Conservation (phyloP, 129 eudicot genomes). For the Saposhnikovia divaricata region DNA sequence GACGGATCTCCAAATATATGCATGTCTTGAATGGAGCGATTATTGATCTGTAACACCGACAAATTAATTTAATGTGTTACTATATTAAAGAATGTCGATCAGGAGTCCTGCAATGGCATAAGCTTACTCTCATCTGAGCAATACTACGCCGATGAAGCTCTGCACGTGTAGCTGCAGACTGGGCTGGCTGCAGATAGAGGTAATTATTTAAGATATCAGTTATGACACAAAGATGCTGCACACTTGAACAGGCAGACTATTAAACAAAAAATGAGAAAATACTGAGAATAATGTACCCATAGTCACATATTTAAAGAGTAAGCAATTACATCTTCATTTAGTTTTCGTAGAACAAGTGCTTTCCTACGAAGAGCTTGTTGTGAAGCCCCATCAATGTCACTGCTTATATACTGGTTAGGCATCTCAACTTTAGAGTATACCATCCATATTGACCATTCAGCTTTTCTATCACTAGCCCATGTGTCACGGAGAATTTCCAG, state of each 20-base stretch:
- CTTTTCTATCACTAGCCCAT: constrained; percentile 84
- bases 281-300: constrained; percentile 3
- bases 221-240: background rate
- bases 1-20: constrained; percentile 94
- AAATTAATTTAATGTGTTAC: background rate
- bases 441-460: constrained; percentile 99
- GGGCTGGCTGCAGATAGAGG: constrained; percentile 64
- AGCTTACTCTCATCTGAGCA: constrained; percentile 93
- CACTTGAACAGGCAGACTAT: constrained; percentile 5
- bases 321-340: constrained; percentile 71
- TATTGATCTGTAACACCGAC: constrained; percentile 63
- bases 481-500: constrained; percentile 60
- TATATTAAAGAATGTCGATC: background rate
- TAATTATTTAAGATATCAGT: constrained; percentile 3
- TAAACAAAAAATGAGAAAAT: background rate
- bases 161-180: constrained; percentile 84
- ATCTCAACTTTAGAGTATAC: constrained; percentile 89
- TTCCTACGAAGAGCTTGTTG: constrained; percentile 46
- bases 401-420: constrained; percentile 75
- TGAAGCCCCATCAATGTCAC: constrained; percentile 49
- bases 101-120: constrained; percentile 14
- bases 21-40: constrained; percentile 83
- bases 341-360: constrained; percentile 50
- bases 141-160: constrained; percentile 98
- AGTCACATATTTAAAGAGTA: constrained; percentile 9